These are phyloP conservation scores for Phoenix dactylifera DNA, from an alignment of 176 grass and related monocot genomes.

Conservation along the genomic window DNA sequence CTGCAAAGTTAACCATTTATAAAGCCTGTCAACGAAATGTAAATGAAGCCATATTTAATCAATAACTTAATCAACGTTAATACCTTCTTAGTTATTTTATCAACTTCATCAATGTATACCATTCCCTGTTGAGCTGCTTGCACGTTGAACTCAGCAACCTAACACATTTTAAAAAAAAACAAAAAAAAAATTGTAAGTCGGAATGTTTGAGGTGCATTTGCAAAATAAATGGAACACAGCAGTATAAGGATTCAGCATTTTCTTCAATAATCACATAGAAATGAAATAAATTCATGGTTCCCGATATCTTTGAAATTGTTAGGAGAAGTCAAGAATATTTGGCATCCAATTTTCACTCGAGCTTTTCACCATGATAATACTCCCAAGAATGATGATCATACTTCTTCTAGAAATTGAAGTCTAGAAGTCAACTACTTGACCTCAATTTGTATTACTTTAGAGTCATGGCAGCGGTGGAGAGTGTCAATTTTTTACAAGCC, in stretches of 20 bases:
- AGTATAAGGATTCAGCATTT: background rate
- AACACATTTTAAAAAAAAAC: background rate
- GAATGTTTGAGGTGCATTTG: background rate
- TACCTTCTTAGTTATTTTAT: slow-evolving; percentile 99
- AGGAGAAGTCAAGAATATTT: too few relatives aligned
- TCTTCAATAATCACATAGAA: too few relatives aligned
- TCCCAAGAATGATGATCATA: too few relatives aligned
- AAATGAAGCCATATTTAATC: slow-evolving; percentile 2
- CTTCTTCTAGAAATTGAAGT: too few relatives aligned
- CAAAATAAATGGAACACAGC: background rate
- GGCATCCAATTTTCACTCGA: too few relatives aligned
- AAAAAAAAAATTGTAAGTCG: background rate
- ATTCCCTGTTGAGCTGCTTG: slow-evolving; percentile 99
- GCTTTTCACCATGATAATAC: too few relatives aligned
- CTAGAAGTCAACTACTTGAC: too few relatives aligned
- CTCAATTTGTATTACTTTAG: too few relatives aligned
- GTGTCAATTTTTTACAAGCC: too few relatives aligned
- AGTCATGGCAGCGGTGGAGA: too few relatives aligned
- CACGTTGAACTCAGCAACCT: slow-evolving; percentile 99
- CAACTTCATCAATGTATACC: slow-evolving; percentile 99
- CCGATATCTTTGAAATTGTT: too few relatives aligned
- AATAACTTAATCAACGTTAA: slow-evolving; percentile 12
- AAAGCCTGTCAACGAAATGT: slow-evolving; percentile 4
- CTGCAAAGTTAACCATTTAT: slow-evolving; percentile 26
- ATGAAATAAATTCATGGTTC: too few relatives aligned